A percentile compares a stretch with the other conserved stretches of the same genome.
phyloP scores from a whole-genome alignment of 768 basidiomycete genomes.

The Russula ochroleuca region DNA sequence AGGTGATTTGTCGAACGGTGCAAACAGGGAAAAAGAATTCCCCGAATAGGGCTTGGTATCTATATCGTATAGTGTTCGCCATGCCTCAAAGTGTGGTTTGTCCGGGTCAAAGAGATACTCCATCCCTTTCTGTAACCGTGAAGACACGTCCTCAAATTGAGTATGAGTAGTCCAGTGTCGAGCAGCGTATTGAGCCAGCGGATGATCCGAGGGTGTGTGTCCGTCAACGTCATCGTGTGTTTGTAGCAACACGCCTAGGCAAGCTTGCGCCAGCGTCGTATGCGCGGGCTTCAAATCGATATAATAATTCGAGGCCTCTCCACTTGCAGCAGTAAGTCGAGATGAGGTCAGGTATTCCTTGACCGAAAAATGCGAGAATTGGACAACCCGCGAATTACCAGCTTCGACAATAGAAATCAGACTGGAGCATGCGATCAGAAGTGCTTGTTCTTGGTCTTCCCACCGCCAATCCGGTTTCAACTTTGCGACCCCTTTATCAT shows the following conservation, averaged over 20 bases:
- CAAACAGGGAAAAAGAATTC: neutral
- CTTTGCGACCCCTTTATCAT: neutral
- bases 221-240: neutral
- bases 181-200: neutral
- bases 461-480: neutral
- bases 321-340: neutral
- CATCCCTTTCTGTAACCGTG: neutral
- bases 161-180: neutral
- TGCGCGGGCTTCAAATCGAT: neutral
- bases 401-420: neutral
- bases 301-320: neutral
- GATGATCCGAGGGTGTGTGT: neutral
- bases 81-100: neutral
- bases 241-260: neutral
- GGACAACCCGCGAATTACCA: neutral
- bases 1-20: fast-evolving
- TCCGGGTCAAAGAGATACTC: neutral
- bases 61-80: neutral
- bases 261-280: neutral
- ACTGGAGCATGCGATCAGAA: neutral
- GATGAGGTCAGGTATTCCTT: neutral
- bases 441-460: neutral
- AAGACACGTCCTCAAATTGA: neutral
- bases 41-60: fast-evolving
- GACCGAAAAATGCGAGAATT: neutral